Evolutionary conservation across 768 basidiomycete genomes (phyloP).

Genomic region (Mycena haematopus): DNA sequence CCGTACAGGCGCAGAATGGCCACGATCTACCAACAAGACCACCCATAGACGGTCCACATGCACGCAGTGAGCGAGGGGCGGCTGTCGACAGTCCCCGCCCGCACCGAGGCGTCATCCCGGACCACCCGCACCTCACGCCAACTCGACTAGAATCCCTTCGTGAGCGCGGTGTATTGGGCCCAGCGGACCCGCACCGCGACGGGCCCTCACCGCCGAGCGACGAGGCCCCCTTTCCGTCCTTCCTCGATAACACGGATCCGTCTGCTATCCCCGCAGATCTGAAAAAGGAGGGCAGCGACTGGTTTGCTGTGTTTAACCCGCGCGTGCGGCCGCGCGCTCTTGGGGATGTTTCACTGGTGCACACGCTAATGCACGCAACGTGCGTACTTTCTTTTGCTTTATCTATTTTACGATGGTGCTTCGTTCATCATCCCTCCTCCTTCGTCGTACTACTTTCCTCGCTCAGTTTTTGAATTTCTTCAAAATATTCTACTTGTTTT

Average conservation of each 20-base stretch:
- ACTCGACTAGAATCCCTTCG: neutral
- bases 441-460: no score
- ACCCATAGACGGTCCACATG: conserved; percentile 15
- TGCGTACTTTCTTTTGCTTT: conserved; percentile 45
- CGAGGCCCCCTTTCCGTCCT: conserved; percentile 27
- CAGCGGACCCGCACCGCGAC: neutral
- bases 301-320: conserved; percentile 87
- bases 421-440: no score
- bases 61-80: neutral
- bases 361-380: conserved; percentile 87
- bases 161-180: neutral
- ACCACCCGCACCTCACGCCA: conserved; percentile 8
- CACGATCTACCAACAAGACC: neutral
- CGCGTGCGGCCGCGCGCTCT: conserved; percentile 61
- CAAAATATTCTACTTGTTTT: neutral
- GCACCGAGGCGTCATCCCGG: neutral
- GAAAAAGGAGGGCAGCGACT: conserved; percentile 77
- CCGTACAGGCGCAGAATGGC: conserved; percentile 15
- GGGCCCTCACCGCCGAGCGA: neutral
- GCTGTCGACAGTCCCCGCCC: conserved; percentile 20
- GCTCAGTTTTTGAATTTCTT: no score
- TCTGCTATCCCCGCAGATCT: conserved; percentile 55
- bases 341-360: conserved; percentile 77
- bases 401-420: no score
- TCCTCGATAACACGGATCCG: conserved; percentile 58